phyloP scores from a whole-genome alignment of 768 basidiomycete species.

The Russula vinacea region DNA sequence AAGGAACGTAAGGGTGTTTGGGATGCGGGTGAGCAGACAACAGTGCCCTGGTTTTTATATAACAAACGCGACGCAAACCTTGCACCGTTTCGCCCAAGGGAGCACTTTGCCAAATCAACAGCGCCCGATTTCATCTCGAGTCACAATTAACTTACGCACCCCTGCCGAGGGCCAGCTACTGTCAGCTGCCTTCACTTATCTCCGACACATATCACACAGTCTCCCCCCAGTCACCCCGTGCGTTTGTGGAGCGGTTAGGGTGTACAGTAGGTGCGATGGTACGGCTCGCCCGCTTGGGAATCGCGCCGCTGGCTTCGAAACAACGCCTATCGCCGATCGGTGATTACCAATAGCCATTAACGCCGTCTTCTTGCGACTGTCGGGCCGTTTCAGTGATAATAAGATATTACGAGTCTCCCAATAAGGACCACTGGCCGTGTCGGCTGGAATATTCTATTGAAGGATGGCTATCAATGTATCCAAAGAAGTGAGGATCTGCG shows the following conservation, averaged over 20 bases:
- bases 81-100: neutral
- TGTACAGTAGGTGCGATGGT: no score
- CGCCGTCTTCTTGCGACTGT: neutral
- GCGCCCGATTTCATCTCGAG: slow-evolving; percentile 7
- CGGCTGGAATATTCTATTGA: neutral
- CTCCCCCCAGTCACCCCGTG: neutral
- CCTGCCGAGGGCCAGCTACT: neutral
- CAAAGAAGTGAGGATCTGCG: neutral
- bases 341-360: neutral
- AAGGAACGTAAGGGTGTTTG: neutral
- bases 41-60: neutral
- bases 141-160: neutral
- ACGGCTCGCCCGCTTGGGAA: no score
- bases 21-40: neutral
- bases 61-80: neutral
- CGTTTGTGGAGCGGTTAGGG: no score
- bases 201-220: neutral
- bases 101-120: neutral
- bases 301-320: neutral
- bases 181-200: slow-evolving; percentile 1
- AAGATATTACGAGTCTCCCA: neutral
- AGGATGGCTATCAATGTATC: neutral
- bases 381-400: neutral
- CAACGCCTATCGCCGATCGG: neutral
- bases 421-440: neutral